Base-by-base conservation (phyloP, 306 rosid species). In the Geum urbanum region DNA sequence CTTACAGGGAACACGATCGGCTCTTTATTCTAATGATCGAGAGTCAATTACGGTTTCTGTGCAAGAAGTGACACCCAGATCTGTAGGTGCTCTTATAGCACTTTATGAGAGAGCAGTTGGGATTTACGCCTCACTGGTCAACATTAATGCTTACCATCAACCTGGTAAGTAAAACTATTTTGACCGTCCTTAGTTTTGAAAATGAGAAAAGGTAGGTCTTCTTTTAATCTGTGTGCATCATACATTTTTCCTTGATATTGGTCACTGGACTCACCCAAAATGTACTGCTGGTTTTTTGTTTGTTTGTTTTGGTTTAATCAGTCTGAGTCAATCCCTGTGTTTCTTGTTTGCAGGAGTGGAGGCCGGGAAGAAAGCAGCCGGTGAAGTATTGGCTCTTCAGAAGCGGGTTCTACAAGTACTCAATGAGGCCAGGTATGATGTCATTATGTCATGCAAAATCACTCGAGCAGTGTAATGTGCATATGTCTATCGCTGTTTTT, bases 71-170 rank as follows among this genome's bases (percentile, higher is more conserved):
- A 94, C 89, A 57, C 95, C 97, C 32, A 83, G 92, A 86, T 74
- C 97, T 16, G 96, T 88, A 27, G 97, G 99, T 18, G 99, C 92
- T 71, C 92, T 94, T 72, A 48, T 94, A 66, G 99, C 97, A 57
- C 96, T 91, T 48, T 94, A 94, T 14, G 99, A 91, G 79, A 89
- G 97, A 72, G 99, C 99, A 37, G 99, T 94, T 22, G 99, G 99
- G 66, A 89, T 94, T 64, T 94, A 91, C 84, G 97, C 99, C 54
- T 83, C 88, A 39, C 84, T 94, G 73, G 84, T 84, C 68, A 83
- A 91, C 86, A 91, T 91, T 74, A 94, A 94, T 79, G 99, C 99
- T 19, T 91, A 94, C 79, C 99, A 91, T 75, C 99, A 94, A 78
- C 99, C 97, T 74, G 97, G 99, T 94, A 80, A 77, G 72, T 57